phyloP scores from a whole-genome alignment of 176 grass and related monocot species.

The Oryza nivara region DNA sequence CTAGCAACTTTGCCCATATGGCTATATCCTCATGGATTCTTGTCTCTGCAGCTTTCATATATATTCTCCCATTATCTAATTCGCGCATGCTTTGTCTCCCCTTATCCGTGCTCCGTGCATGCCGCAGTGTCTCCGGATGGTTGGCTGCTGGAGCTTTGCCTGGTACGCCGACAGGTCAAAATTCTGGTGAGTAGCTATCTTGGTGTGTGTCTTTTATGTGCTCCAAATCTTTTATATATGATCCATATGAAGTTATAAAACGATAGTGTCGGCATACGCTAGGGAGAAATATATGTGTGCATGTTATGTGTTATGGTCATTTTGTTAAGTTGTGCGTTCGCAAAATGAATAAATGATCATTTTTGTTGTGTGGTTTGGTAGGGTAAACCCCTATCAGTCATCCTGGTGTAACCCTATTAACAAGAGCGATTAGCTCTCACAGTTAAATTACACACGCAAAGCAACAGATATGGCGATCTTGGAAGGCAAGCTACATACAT shows the following conservation, averaged over 20 bases:
- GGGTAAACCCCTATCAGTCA: constrained; percentile 18
- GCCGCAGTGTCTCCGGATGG: constrained; percentile 16
- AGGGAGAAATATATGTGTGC: background rate
- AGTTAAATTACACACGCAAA: constrained; percentile 40
- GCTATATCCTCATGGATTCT: background rate
- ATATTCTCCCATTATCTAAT: constrained; percentile 36
- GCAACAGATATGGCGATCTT: constrained; percentile 34
- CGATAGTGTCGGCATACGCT: background rate
- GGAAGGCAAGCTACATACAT: constrained; percentile 35
- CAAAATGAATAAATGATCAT: background rate
- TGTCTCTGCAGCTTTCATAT: constrained; percentile 24
- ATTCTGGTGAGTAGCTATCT: background rate
- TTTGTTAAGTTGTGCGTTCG: too few species aligned
- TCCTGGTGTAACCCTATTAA: constrained; percentile 6
- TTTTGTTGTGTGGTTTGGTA: constrained; percentile 21
- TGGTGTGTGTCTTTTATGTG: constrained; percentile 1
- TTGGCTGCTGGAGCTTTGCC: constrained; percentile 24
- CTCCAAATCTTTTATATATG: constrained; percentile 22
- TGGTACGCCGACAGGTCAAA: background rate
- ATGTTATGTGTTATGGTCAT: background rate
- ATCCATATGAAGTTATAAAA: background rate
- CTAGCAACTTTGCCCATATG: background rate
- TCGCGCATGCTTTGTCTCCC: background rate
- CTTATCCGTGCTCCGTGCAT: background rate
- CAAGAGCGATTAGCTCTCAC: constrained; percentile 3